These are phyloP conservation scores for Calonectria crousiana DNA, from an alignment of 2,329 filamentous ascomycete genomes.

Conservation along the genomic window DNA sequence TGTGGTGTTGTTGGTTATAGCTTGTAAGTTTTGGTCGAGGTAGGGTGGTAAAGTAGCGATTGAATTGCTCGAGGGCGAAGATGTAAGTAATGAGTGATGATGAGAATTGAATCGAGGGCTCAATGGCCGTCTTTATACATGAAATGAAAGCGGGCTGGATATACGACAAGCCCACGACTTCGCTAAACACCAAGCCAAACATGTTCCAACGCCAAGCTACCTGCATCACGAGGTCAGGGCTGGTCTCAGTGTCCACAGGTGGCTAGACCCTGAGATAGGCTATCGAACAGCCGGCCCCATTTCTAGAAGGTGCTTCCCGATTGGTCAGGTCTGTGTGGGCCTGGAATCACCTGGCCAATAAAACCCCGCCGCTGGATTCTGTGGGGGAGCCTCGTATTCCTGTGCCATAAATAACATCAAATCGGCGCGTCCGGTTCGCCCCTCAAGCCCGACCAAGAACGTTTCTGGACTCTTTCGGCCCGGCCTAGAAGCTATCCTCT, in stretches of 20 bases:
- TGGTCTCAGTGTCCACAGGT: not conserved
- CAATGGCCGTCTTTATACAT: not conserved
- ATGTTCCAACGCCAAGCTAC: not conserved
- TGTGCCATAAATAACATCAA: constrained; percentile 4
- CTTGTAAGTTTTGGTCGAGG: not conserved
- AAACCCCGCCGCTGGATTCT: too few species aligned
- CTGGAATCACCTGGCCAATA: not conserved
- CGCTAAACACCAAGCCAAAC: not conserved
- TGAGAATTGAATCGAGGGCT: not conserved
- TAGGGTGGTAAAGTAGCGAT: not conserved
- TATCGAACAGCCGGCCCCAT: not conserved
- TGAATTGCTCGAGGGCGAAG: not conserved
- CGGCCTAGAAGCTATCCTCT: not conserved
- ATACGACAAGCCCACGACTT: not conserved
- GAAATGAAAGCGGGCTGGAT: not conserved
- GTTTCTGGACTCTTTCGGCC: not conserved
- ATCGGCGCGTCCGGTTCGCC: not conserved
- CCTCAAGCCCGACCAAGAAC: not conserved
- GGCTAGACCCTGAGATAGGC: not conserved
- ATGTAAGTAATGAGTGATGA: not conserved
- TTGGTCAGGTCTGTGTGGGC: not conserved
- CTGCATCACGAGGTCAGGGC: not conserved
- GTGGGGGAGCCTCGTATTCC: not conserved
- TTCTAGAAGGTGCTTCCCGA: not conserved
- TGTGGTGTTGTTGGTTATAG: not conserved